phyloP scores from a whole-genome alignment of 2,329 filamentous ascomycete species.

The Furcasterigmium furcatum region DNA sequence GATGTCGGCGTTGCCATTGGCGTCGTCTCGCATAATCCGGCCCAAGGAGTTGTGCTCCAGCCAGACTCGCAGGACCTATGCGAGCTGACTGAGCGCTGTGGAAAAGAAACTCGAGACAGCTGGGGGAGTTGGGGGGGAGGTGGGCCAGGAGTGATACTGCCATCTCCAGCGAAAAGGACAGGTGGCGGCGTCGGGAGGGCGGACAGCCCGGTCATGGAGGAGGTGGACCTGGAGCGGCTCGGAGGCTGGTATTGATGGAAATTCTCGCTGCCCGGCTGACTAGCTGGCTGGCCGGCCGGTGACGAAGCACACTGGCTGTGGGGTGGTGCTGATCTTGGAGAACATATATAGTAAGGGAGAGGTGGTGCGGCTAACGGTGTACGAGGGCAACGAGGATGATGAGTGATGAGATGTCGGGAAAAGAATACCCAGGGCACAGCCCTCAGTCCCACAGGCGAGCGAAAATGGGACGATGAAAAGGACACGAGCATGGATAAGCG shows the following conservation, averaged over 20 bases:
- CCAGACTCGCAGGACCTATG: slow-evolving; percentile 22
- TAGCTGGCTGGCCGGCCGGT: neutral
- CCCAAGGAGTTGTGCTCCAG: slow-evolving; percentile 12
- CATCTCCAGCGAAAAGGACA: slow-evolving; percentile 6
- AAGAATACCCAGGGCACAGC: no score
- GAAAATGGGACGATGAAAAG: no score
- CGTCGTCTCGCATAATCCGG: slow-evolving; percentile 8
- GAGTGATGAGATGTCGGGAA: no score
- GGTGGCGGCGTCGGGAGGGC: slow-evolving; percentile 6
- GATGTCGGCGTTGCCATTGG: slow-evolving; percentile 12
- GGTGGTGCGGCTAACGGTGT: no score
- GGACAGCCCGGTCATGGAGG: slow-evolving; percentile 17
- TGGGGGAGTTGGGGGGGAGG: slow-evolving; percentile 28
- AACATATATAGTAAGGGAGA: no score
- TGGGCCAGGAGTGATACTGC: neutral
- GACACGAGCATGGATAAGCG: no score
- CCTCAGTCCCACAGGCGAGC: no score
- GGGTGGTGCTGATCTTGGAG: no score
- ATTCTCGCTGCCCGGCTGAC: neutral
- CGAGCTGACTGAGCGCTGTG: slow-evolving; percentile 26
- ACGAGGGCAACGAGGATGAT: no score
- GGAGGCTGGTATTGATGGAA: slow-evolving; percentile 17
- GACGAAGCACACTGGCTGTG: no score
- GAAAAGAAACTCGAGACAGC: slow-evolving; percentile 23
- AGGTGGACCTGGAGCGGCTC: slow-evolving; percentile 21